Percentiles rank a stretch among this genome's conserved stretches.
Conservation (phyloP, 1,284 basidiomycete species). For the Rhodofomes roseus region DNA sequence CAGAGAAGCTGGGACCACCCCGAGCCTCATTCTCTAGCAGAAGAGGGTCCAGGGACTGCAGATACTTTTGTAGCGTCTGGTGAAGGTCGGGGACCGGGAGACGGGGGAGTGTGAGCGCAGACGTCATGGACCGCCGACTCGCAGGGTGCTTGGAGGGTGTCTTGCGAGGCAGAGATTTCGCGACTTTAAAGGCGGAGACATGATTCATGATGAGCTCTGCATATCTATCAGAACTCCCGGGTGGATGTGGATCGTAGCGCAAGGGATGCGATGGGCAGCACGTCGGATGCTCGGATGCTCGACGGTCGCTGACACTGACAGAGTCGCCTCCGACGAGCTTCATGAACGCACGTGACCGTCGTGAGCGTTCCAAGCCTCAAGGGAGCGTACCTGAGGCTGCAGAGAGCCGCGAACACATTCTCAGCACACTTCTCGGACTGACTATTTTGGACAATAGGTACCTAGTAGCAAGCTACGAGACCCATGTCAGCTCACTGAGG, state of each 20-base stretch:
- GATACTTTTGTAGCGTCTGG: slow-evolving; percentile 76
- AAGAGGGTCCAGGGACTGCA: slow-evolving; percentile 79
- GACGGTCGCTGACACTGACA: background rate
- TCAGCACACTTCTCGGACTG: too few relatives aligned
- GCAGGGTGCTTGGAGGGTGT: background rate
- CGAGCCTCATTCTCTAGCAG: slow-evolving; percentile 70
- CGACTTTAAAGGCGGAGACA: background rate
- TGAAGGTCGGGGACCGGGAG: slow-evolving; percentile 85
- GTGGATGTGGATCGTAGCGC: background rate
- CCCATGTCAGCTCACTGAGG: too few relatives aligned
- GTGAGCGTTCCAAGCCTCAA: too few relatives aligned
- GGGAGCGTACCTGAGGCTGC: too few relatives aligned
- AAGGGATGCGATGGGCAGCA: background rate
- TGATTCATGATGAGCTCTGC: background rate
- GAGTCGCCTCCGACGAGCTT: background rate
- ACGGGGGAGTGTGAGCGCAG: slow-evolving; percentile 43
- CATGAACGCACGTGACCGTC: background rate
- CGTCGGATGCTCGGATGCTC: background rate
- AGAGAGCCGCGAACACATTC: too few relatives aligned
- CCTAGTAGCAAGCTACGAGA: too few relatives aligned
- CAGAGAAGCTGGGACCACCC: slow-evolving; percentile 49
- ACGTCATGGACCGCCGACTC: slow-evolving; percentile 5
- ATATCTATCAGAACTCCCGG: background rate
- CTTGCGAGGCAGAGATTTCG: background rate
- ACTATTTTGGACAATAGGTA: too few relatives aligned